Percentiles rank a stretch among this genome's conserved stretches.
phyloP scores from a whole-genome alignment of 129 eudicot genomes.

The Lonicera japonica region DNA sequence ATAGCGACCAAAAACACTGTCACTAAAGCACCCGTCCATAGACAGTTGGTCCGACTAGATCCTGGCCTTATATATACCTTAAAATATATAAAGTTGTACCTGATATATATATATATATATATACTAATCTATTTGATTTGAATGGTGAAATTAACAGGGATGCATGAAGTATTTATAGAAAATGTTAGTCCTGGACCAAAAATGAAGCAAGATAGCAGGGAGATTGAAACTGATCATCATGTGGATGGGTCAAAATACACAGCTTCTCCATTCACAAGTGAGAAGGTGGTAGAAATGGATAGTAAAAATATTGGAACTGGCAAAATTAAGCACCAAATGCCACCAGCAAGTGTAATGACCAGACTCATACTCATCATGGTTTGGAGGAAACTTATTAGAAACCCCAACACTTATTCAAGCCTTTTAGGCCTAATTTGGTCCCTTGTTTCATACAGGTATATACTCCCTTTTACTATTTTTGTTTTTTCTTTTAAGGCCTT shows the following conservation, averaged over 20 bases:
- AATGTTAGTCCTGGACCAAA: constrained; percentile 41
- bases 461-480: background rate
- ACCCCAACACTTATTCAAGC: constrained; percentile 94
- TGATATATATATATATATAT: too few relatives aligned
- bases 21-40: too few relatives aligned
- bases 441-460: constrained; percentile 76
- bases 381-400: constrained; percentile 93
- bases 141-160: background rate
- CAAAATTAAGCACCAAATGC: constrained; percentile 75
- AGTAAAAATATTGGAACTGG: constrained; percentile 19
- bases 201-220: constrained; percentile 37
- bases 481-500: too few relatives aligned
- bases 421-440: constrained; percentile 94
- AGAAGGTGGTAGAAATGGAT: constrained; percentile 48
- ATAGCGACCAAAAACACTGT: too few relatives aligned
- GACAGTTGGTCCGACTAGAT: too few relatives aligned
- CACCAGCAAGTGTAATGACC: constrained; percentile 97
- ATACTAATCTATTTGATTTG: too few relatives aligned
- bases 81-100: too few relatives aligned
- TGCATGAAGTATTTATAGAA: constrained; percentile 22
- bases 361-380: constrained; percentile 96
- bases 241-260: constrained; percentile 25
- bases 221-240: constrained; percentile 35
- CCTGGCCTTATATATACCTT: too few relatives aligned
- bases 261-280: constrained; percentile 48